Percentiles rank a stretch among this genome's conserved stretches.
These are phyloP conservation scores for Basipetospora chlamydospora DNA, from an alignment of 2,329 filamentous ascomycete genomes.

Conservation along the genomic window DNA sequence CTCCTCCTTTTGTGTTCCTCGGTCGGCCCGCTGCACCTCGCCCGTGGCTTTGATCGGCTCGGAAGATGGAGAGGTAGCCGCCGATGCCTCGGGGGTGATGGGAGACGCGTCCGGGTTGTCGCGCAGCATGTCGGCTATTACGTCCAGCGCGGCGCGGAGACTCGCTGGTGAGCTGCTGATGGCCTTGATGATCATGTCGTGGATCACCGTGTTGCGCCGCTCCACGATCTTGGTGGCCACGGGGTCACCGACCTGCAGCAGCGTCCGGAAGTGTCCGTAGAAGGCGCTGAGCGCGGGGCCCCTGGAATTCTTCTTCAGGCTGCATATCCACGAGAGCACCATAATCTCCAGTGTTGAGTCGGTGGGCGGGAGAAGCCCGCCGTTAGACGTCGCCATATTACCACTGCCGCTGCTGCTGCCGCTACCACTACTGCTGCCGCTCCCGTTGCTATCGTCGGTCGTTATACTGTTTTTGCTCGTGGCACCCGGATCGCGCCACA, in stretches of 20 bases:
- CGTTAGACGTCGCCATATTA: too few species aligned
- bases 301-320: conserved; percentile 20
- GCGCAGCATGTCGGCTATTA: conserved; percentile 37
- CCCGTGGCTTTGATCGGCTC: background rate
- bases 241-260: conserved; percentile 23
- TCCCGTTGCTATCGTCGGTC: too few species aligned
- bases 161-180: conserved; percentile 28
- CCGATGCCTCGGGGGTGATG: background rate
- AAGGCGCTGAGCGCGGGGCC: conserved; percentile 23
- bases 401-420: too few species aligned
- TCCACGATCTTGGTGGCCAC: conserved; percentile 21
- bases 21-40: too few species aligned
- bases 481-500: too few species aligned
- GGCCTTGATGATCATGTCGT: conserved; percentile 34
- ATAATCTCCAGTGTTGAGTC: conserved; percentile 28
- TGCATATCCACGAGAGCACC: conserved; percentile 30
- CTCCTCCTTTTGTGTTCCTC: too few species aligned
- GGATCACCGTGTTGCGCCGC: conserved; percentile 26
- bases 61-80: background rate
- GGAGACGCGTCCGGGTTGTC: conserved; percentile 12
- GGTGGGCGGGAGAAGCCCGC: conserved; percentile 15
- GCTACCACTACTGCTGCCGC: too few species aligned
- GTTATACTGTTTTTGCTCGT: too few species aligned
- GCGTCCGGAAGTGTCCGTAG: conserved; percentile 29
- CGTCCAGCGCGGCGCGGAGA: conserved; percentile 26